phyloP scores from a whole-genome alignment of 495 filamentous ascomycete species.

The Trichocladium antarcticum region DNA sequence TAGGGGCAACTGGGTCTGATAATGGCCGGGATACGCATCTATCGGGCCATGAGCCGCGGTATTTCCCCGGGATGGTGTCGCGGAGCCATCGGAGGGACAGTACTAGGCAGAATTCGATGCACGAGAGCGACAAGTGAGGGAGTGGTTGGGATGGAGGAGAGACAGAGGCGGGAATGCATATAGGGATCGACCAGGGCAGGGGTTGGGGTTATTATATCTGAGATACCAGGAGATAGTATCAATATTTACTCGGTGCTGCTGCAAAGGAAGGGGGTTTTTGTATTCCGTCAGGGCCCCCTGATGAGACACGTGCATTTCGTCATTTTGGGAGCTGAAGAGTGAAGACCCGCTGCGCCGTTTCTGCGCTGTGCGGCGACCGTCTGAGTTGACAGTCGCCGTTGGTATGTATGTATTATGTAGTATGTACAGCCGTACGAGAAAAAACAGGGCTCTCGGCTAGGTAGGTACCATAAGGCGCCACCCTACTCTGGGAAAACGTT shows the following conservation, averaged over 20 bases:
- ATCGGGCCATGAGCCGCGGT: constrained; percentile 50
- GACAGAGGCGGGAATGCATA: not conserved
- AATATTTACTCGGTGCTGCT: too few relatives aligned
- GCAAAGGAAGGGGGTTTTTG: too few relatives aligned
- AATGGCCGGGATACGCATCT: constrained; percentile 31
- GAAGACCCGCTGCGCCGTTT: not conserved
- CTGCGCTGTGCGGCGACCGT: not conserved
- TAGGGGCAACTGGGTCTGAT: constrained; percentile 7
- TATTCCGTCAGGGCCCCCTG: not conserved
- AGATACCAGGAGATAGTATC: too few relatives aligned
- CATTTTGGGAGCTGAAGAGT: not conserved
- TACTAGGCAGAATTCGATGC: constrained; percentile 29
- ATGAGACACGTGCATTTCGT: not conserved
- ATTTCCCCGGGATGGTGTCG: constrained; percentile 62
- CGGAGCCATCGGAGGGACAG: constrained; percentile 45
- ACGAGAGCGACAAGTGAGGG: constrained; percentile 25
- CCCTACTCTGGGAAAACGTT: too few relatives aligned
- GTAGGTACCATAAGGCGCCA: too few relatives aligned
- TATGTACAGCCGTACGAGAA: too few relatives aligned
- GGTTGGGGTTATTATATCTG: not conserved
- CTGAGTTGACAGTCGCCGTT: too few relatives aligned
- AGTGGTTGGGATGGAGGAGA: not conserved
- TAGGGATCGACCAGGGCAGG: not conserved
- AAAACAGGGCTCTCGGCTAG: too few relatives aligned
- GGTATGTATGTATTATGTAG: too few relatives aligned